Conservation (phyloP, 345 rosid species). For the Geranium brycei region DNA sequence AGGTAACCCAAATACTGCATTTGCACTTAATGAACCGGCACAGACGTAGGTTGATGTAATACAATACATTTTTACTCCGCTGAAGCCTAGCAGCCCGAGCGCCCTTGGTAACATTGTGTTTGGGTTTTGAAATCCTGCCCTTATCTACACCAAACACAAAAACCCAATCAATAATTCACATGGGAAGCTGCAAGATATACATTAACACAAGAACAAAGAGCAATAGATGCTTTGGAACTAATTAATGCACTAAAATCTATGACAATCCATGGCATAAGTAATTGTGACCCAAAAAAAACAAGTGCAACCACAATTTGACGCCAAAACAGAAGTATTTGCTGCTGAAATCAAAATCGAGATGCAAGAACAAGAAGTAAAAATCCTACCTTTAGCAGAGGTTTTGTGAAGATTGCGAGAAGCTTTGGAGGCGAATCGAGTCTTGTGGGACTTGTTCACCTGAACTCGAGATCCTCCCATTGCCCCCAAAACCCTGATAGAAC, state of each 20-base stretch:
- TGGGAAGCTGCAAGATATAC: too few relatives aligned
- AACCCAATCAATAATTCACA: background rate
- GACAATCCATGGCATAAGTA: background rate
- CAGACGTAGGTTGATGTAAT: background rate
- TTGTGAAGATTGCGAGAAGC: conserved; percentile 72
- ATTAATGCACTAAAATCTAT: background rate
- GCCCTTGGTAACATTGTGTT: conserved; percentile 31
- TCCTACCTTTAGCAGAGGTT: conserved; percentile 44
- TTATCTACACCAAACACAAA: conserved; percentile 31
- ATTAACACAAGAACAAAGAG: background rate
- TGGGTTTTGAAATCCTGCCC: conserved; percentile 49
- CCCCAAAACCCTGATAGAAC: too few relatives aligned
- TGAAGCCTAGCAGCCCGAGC: conserved; percentile 64
- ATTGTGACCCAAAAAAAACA: too few relatives aligned
- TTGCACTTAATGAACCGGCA: background rate
- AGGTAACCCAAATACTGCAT: background rate
- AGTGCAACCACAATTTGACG: too few relatives aligned
- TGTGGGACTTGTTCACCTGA: conserved; percentile 81
- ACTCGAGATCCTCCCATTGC: conserved; percentile 63
- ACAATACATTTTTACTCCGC: conserved; percentile 66
- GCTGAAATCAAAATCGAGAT: too few relatives aligned
- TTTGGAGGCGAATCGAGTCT: conserved; percentile 64
- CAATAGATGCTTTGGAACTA: background rate
- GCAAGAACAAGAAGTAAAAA: too few relatives aligned
- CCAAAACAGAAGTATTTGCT: too few relatives aligned